Base-by-base conservation (phyloP, 225 moss, liverwort and hornwort genomes). In the Pseudoscleropodium purum region DNA sequence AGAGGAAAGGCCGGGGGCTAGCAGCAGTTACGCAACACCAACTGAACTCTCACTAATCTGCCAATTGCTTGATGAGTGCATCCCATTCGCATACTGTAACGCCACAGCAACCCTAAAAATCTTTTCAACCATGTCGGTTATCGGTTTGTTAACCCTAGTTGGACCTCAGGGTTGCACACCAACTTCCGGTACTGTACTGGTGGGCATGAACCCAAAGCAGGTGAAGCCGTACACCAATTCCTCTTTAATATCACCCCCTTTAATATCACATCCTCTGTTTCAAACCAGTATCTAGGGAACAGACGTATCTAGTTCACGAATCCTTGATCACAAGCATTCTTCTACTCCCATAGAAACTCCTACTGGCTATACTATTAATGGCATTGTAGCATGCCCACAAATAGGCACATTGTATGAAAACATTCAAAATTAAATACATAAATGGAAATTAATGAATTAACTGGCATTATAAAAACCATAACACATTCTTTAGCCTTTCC, bases 21-120 rank as follows among this genome's bases (percentile, higher is more conserved):
- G 56, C 63, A 75, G 85, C 82, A 77, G 92, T 88, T 92, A 91
- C 86, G 84, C 72, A 57, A 75, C 51, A 81, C 89, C 87, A 87
- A 89, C 90, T 90, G 90, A 85, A 80, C 80, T 78, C 68, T 75
- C 82, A 61, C 75, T 83, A 83, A 33, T 79, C 52, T 62, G 78
- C 36, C 56, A 68, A 66, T 67, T 59, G 77, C 80, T 81, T 67
- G 67, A 87, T 57, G 52, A 39, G 66, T n/a, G 75, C 20, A 21
- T 72, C 73, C 56, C 49, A 56, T 56, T 59, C 39, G n/a, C 59
- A 79, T 59, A 59, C 39, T 59, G 79, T 59, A 61, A 78, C 60
- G 66, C 45, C 77, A 83, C 70, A 30, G 62, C 52, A 86, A 69
- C 89, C 82, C 76, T 52, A 82, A 89, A 66, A 43, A 43, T 60